Evolutionary conservation across 1,139 yeast species (phyloP).

Genomic region (Hanseniaspora gamundiae): DNA sequence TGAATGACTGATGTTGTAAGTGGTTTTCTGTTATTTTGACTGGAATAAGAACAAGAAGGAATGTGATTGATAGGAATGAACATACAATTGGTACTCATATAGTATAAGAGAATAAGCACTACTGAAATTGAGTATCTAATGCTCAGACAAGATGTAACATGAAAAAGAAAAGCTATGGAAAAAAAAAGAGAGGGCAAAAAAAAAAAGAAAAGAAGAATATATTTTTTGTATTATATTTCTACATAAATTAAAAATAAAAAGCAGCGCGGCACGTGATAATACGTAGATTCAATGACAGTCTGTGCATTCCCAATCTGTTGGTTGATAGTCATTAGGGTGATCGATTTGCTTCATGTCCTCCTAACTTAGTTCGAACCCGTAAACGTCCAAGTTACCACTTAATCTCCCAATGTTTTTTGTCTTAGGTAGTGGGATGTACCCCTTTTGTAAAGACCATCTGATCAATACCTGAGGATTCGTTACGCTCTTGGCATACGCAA

Average conservation of each 20-base stretch:
- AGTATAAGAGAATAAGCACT: too few relatives aligned
- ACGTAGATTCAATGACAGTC: slow-evolving; percentile 42
- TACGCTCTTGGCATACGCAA: slow-evolving; percentile 28
- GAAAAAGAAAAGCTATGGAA: too few relatives aligned
- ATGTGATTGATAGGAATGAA: neutral
- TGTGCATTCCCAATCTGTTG: slow-evolving; percentile 62
- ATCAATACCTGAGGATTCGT: slow-evolving; percentile 33
- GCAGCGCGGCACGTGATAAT: too few relatives aligned
- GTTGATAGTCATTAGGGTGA: slow-evolving; percentile 47
- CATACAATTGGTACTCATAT: too few relatives aligned
- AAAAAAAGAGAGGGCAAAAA: neutral
- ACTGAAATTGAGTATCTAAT: too few relatives aligned
- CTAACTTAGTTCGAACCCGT: slow-evolving; percentile 36
- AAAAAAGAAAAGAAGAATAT: neutral
- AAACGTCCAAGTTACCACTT: slow-evolving; percentile 33
- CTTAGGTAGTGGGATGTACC: slow-evolving; percentile 64
- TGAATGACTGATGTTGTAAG: slow-evolving; percentile 8
- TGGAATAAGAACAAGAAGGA: slow-evolving; percentile 9
- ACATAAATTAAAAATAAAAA: too few relatives aligned
- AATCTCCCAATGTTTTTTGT: slow-evolving; percentile 43
- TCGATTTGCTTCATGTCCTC: slow-evolving; percentile 36
- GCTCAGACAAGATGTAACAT: too few relatives aligned
- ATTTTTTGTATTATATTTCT: too few relatives aligned
- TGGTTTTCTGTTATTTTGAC: neutral
- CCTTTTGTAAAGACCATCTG: slow-evolving; percentile 45